These are phyloP conservation scores for Akanthomyces dipterigenus DNA, from an alignment of 2,329 filamentous ascomycete species.

Conservation along the genomic window DNA sequence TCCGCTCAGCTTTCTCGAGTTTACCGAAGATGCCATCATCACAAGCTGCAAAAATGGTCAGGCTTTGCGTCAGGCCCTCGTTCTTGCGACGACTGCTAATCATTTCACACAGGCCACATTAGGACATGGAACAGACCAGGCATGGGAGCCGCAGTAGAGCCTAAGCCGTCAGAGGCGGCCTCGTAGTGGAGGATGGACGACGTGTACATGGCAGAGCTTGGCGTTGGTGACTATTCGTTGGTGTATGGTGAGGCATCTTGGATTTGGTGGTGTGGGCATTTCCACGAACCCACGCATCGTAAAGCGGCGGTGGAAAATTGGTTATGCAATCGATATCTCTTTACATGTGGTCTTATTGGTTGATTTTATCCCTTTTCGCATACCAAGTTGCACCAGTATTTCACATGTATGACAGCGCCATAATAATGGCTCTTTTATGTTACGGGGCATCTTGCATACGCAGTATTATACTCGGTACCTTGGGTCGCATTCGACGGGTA, in stretches of 20 bases:
- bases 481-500: not conserved
- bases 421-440: not conserved
- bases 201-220: not conserved
- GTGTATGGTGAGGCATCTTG: not conserved
- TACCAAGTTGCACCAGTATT: not conserved
- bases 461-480: too few species aligned
- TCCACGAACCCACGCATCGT: not conserved
- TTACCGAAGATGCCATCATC: slow-evolving; percentile 87
- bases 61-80: slow-evolving; percentile 24
- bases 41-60: slow-evolving; percentile 86
- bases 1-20: slow-evolving; percentile 84
- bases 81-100: slow-evolving; percentile 1
- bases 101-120: slow-evolving; percentile 49
- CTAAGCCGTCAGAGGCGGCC: not conserved
- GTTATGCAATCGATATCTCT: not conserved
- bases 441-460: not conserved
- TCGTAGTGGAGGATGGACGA: not conserved
- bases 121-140: slow-evolving; percentile 17
- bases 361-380: not conserved
- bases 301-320: not conserved
- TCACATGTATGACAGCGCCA: not conserved
- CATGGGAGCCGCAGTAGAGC: slow-evolving; percentile 9
- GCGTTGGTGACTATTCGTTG: not conserved
- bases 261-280: not conserved
- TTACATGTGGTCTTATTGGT: not conserved